phyloP scores from a whole-genome alignment of 768 basidiomycete genomes.

The Cystofilobasidium ferigula region DNA sequence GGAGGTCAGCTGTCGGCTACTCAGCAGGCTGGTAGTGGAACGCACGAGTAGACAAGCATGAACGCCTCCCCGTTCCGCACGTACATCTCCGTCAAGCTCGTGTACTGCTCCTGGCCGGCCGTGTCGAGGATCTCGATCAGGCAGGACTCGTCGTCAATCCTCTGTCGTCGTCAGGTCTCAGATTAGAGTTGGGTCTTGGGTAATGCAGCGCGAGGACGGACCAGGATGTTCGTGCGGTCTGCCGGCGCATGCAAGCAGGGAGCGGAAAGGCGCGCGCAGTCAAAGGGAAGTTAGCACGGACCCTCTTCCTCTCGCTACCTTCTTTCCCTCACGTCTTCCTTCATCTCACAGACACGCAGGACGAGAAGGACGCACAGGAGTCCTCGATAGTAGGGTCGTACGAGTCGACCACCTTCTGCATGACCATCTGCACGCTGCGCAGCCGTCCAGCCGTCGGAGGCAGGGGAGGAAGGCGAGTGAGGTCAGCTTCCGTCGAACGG shows the following conservation, averaged over 20 bases:
- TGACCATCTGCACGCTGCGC: background rate
- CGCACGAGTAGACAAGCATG: slow-evolving; percentile 15
- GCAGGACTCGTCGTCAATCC: slow-evolving; percentile 10
- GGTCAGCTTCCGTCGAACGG: background rate
- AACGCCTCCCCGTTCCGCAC: slow-evolving; percentile 16
- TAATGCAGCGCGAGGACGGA: background rate
- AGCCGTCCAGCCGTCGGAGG: background rate
- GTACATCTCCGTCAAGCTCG: slow-evolving; percentile 16
- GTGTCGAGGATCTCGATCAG: slow-evolving; percentile 23
- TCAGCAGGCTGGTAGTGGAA: background rate
- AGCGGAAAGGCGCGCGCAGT: background rate
- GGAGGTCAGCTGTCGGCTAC: background rate
- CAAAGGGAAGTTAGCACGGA: background rate
- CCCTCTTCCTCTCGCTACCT: background rate
- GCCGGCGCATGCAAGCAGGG: background rate
- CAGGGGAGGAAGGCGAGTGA: background rate
- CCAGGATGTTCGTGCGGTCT: slow-evolving; percentile 12
- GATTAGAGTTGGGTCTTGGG: background rate
- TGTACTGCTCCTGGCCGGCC: slow-evolving; percentile 18
- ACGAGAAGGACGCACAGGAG: background rate
- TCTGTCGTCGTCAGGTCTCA: background rate
- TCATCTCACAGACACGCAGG: background rate
- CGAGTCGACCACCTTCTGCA: slow-evolving; percentile 2
- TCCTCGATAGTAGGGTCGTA: slow-evolving; percentile 22
- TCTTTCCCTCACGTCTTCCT: background rate